These are phyloP conservation scores for Colletotrichum gigasporum DNA, from an alignment of 2,329 filamentous ascomycete species.

Conservation along the genomic window DNA sequence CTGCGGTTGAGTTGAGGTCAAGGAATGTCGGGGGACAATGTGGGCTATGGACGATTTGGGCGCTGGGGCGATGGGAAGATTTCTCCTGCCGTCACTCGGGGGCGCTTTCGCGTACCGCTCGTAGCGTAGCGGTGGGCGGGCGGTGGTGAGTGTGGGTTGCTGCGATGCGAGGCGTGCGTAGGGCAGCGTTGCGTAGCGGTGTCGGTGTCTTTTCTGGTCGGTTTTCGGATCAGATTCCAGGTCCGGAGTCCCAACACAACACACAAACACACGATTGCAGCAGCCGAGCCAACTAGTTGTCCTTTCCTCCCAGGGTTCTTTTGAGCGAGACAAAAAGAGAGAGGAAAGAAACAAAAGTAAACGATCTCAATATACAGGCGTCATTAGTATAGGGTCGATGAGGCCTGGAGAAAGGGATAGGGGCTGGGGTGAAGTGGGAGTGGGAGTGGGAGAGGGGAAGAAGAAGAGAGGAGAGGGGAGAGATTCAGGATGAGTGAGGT, in stretches of 20 bases:
- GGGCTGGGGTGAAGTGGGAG: slow-evolving; percentile 10
- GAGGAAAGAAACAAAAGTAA: slow-evolving; percentile 29
- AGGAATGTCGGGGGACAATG: slow-evolving; percentile 34
- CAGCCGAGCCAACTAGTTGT: slow-evolving; percentile 17
- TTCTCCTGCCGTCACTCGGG: slow-evolving; percentile 30
- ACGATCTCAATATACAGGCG: slow-evolving; percentile 34
- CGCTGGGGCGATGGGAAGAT: slow-evolving; percentile 29
- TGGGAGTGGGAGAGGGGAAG: slow-evolving; percentile 7
- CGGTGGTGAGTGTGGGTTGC: slow-evolving; percentile 26
- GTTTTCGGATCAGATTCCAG: slow-evolving; percentile 26
- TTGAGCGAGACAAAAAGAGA: slow-evolving; percentile 19
- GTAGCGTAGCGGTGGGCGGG: slow-evolving; percentile 30
- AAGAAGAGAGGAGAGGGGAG: slow-evolving; percentile 4
- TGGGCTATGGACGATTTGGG: slow-evolving; percentile 27
- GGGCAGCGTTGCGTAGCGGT: slow-evolving; percentile 1
- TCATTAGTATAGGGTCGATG: slow-evolving; percentile 34
- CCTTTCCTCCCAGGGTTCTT: slow-evolving; percentile 25
- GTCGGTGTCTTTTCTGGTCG: slow-evolving; percentile 13
- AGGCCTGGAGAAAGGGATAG: slow-evolving; percentile 35
- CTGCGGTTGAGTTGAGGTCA: slow-evolving; percentile 28
- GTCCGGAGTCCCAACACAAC: slow-evolving; percentile 3
- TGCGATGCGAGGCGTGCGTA: slow-evolving; percentile 22
- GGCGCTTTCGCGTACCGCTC: slow-evolving; percentile 29
- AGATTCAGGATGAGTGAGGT: slow-evolving; percentile 11
- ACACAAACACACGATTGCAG: not conserved